Evolutionary conservation across 371 early-diverging fungal species (phyloP), one percentile per base, ranked within the genome.

Genomic region (Rhizopus delemar): DNA sequence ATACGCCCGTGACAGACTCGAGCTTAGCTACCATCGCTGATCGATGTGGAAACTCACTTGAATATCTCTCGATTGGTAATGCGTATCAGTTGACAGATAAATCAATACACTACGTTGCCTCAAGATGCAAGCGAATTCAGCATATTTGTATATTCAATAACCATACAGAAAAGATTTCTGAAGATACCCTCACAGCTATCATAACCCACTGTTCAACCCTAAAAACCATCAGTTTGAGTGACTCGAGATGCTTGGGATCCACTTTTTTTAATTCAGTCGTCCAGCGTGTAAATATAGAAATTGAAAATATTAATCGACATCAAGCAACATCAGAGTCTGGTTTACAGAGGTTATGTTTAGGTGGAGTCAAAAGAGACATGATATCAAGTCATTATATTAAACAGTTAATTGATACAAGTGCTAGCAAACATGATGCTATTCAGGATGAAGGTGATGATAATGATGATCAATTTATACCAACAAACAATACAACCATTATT

Each of bases 91-190:
- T 78, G 8, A 70, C 76, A 5, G 74, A 78, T 41, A 66, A 63
- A 46, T 73, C 76, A 5, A 57, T 78, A 15, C 54, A 55, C 3
- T 63, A 67, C 41, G 59, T 78, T 9, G 70, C 79, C 9, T 43
- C 52, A 32, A 48, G 65, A 43, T 78, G 79, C 49, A 62, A 38
- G 33, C 66, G 62, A 34, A 46, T 78, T 31, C 58, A 55, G 28
- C 66, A 73, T 41, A 51, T 78, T 9, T 66, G 71, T 56, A 59
- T 78, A 57, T 70, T 75, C 51, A 70, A 74, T 46, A 77, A 77
- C 54, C 70, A 73, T 46, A 65, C 61, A 46, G 72, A 72, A 31
- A 61, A 55, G 15, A 34, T 78, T 36, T 62, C 70, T 36, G 75
- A 78, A 61, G 63, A 56, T 38, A 64, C 66, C 56, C 60, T 75